phyloP scores from a whole-genome alignment of 2,329 filamentous ascomycete species.

The Trichophyton rubrum region DNA sequence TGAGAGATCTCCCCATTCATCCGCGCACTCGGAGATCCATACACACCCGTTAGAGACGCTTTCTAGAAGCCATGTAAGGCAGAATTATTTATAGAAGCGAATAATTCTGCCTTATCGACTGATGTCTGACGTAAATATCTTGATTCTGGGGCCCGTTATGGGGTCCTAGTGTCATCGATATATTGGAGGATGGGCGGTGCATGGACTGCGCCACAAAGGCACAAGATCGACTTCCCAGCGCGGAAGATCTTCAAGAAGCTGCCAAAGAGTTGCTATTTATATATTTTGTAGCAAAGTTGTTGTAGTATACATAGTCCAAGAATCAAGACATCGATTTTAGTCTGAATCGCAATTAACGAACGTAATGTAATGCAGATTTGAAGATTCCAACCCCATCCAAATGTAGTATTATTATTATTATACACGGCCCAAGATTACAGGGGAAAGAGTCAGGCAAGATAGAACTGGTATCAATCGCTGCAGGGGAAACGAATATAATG shows the following conservation, averaged over 20 bases:
- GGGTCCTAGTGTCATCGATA: neutral
- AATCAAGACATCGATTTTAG: neutral
- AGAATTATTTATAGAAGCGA: neutral
- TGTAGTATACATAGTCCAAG: no score
- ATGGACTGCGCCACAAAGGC: neutral
- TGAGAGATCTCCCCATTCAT: neutral
- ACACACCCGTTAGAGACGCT: neutral
- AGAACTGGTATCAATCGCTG: neutral
- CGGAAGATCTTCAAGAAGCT: neutral
- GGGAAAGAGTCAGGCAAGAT: neutral
- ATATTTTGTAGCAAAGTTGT: neutral
- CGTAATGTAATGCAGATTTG: neutral
- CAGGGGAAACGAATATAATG: neutral
- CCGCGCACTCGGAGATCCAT: neutral
- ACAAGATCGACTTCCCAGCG: neutral
- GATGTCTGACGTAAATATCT: neutral
- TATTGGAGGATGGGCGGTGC: neutral
- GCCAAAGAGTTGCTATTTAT: neutral
- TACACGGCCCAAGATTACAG: constrained; percentile 1
- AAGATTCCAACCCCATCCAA: neutral
- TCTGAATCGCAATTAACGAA: neutral
- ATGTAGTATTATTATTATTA: constrained; percentile 2
- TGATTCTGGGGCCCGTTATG: neutral
- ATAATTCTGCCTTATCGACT: neutral
- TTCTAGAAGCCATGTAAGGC: neutral